These are phyloP conservation scores for Geotrichum citri-aurantii DNA, from an alignment of 1,139 yeast species.

Conservation along the genomic window DNA sequence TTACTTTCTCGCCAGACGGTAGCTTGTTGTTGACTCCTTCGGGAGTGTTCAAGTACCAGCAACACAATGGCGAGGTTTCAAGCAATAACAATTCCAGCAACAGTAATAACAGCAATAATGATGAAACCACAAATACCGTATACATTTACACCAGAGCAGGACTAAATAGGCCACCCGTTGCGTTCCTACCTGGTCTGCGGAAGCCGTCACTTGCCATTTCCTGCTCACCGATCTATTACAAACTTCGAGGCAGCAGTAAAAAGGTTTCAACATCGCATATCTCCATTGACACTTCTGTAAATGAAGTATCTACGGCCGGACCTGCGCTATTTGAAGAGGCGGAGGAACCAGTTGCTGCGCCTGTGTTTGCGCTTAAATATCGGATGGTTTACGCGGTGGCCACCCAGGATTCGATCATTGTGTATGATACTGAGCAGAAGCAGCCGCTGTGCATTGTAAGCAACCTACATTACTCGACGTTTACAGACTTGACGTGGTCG, in stretches of 20 bases:
- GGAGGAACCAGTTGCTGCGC: conserved; percentile 17
- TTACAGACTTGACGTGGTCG: conserved; percentile 86
- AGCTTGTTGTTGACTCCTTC: conserved; percentile 72
- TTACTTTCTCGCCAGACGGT: conserved; percentile 89
- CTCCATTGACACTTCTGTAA: conserved; percentile 3
- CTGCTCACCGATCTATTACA: conserved; percentile 65
- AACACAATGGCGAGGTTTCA: conserved; percentile 13
- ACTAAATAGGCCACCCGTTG: conserved; percentile 61
- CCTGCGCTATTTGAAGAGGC: conserved; percentile 9
- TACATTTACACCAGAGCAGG: conserved; percentile 71
- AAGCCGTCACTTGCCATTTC: conserved; percentile 81
- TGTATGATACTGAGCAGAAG: conserved; percentile 70
- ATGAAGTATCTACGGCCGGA: background rate
- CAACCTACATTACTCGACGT: conserved; percentile 78
- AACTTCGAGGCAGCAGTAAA: conserved; percentile 30
- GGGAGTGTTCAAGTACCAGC: conserved; percentile 51
- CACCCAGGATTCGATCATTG: conserved; percentile 76
- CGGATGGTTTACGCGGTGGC: conserved; percentile 89
- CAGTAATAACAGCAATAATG: conserved; percentile 22
- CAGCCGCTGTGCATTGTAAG: conserved; percentile 69
- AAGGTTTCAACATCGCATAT: conserved; percentile 9
- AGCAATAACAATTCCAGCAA: conserved; percentile 19
- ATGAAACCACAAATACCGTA: conserved; percentile 57
- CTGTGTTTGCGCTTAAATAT: conserved; percentile 56
- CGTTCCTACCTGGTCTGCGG: conserved; percentile 68